Conservation (phyloP, 768 basidiomycete genomes). For the Hirschioporus abietinus region DNA sequence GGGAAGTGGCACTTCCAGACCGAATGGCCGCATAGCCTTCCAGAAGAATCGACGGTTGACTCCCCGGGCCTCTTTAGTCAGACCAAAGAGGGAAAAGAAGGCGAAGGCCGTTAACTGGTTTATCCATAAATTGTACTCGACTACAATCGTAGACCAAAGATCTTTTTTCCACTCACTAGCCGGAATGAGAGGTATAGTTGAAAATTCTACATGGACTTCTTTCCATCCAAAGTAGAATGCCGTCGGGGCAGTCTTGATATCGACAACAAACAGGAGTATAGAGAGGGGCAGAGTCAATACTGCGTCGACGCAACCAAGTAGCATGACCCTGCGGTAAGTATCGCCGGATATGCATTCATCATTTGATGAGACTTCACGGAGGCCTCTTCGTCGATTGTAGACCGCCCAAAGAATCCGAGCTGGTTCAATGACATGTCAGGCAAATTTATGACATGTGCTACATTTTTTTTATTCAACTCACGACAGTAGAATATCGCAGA, state of each 20-base stretch:
- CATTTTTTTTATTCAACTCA: too few species aligned
- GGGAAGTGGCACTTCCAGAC: too few species aligned
- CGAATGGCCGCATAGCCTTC: background rate
- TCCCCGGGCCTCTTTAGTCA: background rate
- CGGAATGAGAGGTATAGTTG: background rate
- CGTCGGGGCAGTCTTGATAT: too few species aligned
- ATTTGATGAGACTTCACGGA: background rate
- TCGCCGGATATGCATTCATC: too few species aligned
- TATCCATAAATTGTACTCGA: background rate
- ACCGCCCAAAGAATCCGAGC: background rate
- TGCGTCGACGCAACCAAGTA: background rate
- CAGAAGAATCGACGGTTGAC: background rate
- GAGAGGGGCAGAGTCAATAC: background rate
- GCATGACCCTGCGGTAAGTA: background rate
- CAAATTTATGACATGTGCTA: too few species aligned
- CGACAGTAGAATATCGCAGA: background rate
- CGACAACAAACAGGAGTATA: too few species aligned
- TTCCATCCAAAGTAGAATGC: background rate
- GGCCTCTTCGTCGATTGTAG: background rate
- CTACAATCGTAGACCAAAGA: background rate
- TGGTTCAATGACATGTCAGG: too few species aligned
- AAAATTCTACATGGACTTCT: background rate
- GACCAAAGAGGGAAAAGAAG: background rate
- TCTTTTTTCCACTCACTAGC: background rate
- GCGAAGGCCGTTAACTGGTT: background rate